Evolutionary conservation across 2,329 filamentous ascomycete species (phyloP).

Genomic region (Pseudogymnoascus sp.): DNA sequence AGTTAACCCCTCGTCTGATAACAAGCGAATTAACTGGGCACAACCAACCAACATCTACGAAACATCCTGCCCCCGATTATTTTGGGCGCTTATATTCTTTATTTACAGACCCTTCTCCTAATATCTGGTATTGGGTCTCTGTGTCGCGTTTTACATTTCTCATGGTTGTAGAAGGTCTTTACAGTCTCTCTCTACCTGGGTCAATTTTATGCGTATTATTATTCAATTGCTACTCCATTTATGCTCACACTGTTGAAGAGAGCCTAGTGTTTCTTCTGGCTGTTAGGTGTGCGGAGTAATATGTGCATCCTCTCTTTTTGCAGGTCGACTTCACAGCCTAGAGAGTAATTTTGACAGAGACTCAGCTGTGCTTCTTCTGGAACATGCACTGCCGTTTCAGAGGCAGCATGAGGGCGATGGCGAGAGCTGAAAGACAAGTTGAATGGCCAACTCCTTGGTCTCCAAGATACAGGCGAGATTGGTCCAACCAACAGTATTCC

Average conservation of each 20-base stretch:
- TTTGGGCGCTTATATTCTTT: not conserved
- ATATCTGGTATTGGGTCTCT: not conserved
- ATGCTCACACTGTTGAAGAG: not conserved
- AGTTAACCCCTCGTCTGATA: conserved; percentile 5
- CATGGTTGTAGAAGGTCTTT: not conserved
- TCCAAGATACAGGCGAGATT: not conserved
- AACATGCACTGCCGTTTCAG: not conserved
- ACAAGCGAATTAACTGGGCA: conserved; percentile 5
- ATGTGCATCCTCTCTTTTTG: not conserved
- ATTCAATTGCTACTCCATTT: not conserved
- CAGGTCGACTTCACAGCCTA: not conserved
- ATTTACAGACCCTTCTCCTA: not conserved
- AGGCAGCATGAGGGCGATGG: not conserved
- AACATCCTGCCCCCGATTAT: not conserved
- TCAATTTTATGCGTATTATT: not conserved
- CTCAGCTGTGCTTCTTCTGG: not conserved
- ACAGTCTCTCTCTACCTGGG: not conserved
- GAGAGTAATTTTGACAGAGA: not conserved
- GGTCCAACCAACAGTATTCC: not conserved
- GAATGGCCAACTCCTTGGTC: not conserved
- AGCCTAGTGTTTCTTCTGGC: not conserved
- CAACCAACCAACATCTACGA: not conserved
- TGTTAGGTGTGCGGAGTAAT: not conserved
- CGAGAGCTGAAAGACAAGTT: not conserved
- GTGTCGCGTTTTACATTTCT: not conserved